Evolutionary conservation across 1,284 basidiomycete species (phyloP).

Genomic region (Marasmius fiardii): DNA sequence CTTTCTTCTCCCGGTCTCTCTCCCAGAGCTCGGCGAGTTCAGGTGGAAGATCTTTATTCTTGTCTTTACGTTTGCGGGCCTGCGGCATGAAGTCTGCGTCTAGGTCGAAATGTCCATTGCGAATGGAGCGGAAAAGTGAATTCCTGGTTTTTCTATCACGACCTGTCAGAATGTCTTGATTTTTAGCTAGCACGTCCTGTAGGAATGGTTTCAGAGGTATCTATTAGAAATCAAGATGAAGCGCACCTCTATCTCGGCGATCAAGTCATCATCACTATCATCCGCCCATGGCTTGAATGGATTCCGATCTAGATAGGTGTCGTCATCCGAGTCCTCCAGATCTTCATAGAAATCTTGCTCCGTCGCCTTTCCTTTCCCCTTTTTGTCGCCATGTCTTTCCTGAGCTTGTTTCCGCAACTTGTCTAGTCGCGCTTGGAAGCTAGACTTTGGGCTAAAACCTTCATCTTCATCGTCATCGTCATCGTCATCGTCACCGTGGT

Average conservation of each 20-base stretch:
- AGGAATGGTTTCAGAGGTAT: conserved; percentile 1
- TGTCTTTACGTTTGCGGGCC: conserved; percentile 49
- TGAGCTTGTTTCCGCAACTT: conserved; percentile 32
- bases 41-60: conserved; percentile 50
- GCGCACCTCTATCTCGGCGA: conserved; percentile 61
- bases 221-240: conserved; percentile 9
- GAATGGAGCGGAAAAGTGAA: conserved; percentile 60
- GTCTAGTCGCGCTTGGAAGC: conserved; percentile 54
- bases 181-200: conserved; percentile 45
- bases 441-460: conserved; percentile 39
- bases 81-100: conserved; percentile 20
- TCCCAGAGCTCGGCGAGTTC: conserved; percentile 76
- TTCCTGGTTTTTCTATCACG: conserved; percentile 52
- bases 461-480: conserved; percentile 25
- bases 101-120: conserved; percentile 34
- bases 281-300: conserved; percentile 48
- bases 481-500: conserved; percentile 18
- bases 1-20: conserved; percentile 80
- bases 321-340: conserved; percentile 31
- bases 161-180: conserved; percentile 45
- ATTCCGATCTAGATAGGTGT: conserved; percentile 17
- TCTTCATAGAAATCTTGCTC: conserved; percentile 47
- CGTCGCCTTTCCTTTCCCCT: conserved; percentile 3
- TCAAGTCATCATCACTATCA: conserved; percentile 61
- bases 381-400: conserved; percentile 1